phyloP scores from a whole-genome alignment of 441 rosid species.

The Pelargonium cotyledonis region DNA sequence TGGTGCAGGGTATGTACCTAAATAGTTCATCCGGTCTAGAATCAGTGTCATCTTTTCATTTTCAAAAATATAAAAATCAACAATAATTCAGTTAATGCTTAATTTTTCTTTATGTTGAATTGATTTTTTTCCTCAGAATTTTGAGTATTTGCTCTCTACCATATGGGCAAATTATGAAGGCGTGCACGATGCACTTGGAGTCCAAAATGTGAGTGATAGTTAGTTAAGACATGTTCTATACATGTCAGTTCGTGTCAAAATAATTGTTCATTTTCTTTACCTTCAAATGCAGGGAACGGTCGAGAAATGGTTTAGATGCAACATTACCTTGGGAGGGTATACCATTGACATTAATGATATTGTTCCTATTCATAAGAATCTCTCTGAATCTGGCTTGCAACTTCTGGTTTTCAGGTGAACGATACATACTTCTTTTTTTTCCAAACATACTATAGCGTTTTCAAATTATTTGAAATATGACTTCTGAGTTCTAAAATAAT shows the following conservation, averaged over 20 bases:
- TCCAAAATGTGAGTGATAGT: neutral
- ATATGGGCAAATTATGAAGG: neutral
- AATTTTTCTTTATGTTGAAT: neutral
- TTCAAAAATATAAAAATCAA: neutral
- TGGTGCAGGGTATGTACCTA: neutral
- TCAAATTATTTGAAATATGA: no score
- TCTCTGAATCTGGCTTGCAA: neutral
- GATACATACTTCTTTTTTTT: no score
- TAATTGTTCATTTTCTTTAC: neutral
- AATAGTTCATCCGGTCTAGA: no score
- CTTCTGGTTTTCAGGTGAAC: neutral
- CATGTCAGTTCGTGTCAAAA: neutral
- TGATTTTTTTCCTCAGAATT: neutral
- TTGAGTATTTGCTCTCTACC: neutral
- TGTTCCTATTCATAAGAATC: neutral
- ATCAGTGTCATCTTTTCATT: no score
- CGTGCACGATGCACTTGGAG: neutral
- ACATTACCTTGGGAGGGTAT: neutral
- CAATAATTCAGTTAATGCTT: neutral
- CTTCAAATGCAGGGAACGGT: neutral
- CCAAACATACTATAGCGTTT: no score
- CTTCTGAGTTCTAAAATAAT: no score
- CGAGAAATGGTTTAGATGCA: neutral
- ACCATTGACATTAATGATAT: neutral
- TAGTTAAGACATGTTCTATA: neutral